phyloP scores from a whole-genome alignment of 768 basidiomycete species.

The Mycena rebaudengoi region DNA sequence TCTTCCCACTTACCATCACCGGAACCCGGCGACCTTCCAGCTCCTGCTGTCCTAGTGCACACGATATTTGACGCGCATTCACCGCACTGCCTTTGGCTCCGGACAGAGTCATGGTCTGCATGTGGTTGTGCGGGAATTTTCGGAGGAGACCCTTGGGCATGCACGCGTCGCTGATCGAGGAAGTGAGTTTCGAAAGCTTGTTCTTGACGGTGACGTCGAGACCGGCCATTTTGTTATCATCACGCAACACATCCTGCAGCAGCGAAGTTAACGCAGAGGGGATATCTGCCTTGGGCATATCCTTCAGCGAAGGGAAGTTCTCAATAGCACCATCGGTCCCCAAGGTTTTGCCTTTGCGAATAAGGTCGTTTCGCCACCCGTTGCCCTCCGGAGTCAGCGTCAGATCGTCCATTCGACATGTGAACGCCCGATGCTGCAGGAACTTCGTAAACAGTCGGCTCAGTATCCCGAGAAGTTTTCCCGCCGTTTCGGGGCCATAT shows the following conservation, averaged over 20 bases:
- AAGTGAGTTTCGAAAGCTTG: constrained; percentile 85
- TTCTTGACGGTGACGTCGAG: constrained; percentile 93
- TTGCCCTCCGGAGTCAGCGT: constrained; percentile 88
- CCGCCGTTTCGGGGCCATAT: constrained; percentile 90
- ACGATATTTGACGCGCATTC: constrained; percentile 98
- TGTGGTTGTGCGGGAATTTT: constrained; percentile 97
- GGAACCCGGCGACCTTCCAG: constrained; percentile 98
- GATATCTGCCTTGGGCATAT: constrained; percentile 60
- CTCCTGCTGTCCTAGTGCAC: constrained; percentile 95
- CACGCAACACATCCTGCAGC: constrained; percentile 91
- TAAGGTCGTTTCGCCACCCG: constrained; percentile 67
- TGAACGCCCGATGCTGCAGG: constrained; percentile 95
- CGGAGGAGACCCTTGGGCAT: constrained; percentile 89
- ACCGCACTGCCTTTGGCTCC: constrained; percentile 98
- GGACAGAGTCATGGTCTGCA: constrained; percentile 98
- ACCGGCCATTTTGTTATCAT: constrained; percentile 97
- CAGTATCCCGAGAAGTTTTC: constrained; percentile 90
- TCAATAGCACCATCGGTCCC: constrained; percentile 92
- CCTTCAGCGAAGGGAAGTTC: constrained; percentile 81
- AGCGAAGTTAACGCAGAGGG: constrained; percentile 66
- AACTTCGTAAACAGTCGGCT: constrained; percentile 97
- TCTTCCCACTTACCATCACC: constrained; percentile 99
- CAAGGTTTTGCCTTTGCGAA: constrained; percentile 71
- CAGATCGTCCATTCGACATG: constrained; percentile 98
- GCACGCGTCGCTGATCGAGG: constrained; percentile 87